phyloP scores from a whole-genome alignment of 495 filamentous ascomycete species.

The Sphaerosporella brunnea region DNA sequence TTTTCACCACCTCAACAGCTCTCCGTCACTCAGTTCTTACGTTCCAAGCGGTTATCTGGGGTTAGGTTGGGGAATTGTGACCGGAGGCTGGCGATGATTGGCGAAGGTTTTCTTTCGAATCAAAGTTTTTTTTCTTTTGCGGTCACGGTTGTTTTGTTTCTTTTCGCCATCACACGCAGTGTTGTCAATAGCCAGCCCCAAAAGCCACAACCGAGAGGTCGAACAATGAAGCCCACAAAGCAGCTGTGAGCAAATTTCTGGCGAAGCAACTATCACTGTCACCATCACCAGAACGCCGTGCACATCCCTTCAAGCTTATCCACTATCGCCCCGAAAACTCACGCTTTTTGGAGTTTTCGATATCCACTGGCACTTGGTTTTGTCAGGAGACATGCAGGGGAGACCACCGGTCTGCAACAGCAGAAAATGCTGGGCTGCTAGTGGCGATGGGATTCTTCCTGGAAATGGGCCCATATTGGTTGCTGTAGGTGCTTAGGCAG shows the following conservation, averaged over 20 bases:
- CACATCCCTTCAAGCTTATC: too few relatives aligned
- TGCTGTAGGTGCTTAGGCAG: too few relatives aligned
- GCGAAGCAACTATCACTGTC: neutral
- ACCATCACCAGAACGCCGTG: too few relatives aligned
- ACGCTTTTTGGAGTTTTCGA: neutral
- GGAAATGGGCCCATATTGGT: too few relatives aligned
- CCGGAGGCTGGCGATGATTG: neutral
- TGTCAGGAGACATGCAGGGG: neutral
- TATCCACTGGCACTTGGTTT: neutral
- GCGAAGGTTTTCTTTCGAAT: neutral
- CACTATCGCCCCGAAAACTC: neutral
- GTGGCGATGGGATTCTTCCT: too few relatives aligned
- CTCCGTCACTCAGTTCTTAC: too few relatives aligned
- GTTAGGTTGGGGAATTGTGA: neutral
- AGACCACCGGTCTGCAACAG: neutral
- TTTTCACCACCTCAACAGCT: too few relatives aligned
- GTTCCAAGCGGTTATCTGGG: neutral
- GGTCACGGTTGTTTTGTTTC: conserved; percentile 1
- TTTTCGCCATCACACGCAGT: neutral
- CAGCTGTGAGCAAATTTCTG: too few relatives aligned
- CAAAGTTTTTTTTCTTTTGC: neutral
- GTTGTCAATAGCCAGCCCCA: neutral
- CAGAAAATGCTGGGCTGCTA: too few relatives aligned
- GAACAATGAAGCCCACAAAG: too few relatives aligned
- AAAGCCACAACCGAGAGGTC: too few relatives aligned